Evolutionary conservation across 805 yeast species (phyloP).

Genomic region (Cyberlindnera americana): DNA sequence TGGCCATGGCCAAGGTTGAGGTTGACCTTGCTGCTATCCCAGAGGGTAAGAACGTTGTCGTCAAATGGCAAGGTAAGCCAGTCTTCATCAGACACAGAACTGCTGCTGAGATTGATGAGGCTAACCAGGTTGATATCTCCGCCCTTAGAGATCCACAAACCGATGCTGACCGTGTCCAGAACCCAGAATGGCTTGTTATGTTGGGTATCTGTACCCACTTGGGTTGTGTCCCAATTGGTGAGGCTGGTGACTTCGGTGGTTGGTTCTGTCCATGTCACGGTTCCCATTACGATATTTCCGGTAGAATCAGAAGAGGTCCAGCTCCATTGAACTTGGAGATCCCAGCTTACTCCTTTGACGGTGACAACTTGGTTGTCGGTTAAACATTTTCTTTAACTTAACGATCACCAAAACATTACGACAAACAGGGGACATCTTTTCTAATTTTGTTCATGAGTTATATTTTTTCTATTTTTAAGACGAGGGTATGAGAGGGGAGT

Average conservation of each 20-base stretch:
- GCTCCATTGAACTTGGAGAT: slow-evolving; percentile 98
- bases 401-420: not conserved
- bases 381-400: slow-evolving; percentile 31
- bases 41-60: slow-evolving; percentile 95
- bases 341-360: slow-evolving; percentile 85
- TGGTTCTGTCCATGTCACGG: slow-evolving; percentile 99
- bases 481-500: slow-evolving; percentile 1
- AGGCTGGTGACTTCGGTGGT: slow-evolving; percentile 99
- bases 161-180: slow-evolving; percentile 90
- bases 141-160: slow-evolving; percentile 90
- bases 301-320: slow-evolving; percentile 99
- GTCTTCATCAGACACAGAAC: slow-evolving; percentile 99
- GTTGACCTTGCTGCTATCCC: slow-evolving; percentile 92
- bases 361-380: slow-evolving; percentile 86
- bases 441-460: slow-evolving; percentile 11
- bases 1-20: slow-evolving; percentile 99
- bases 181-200: slow-evolving; percentile 99
- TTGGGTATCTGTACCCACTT: slow-evolving; percentile 99
- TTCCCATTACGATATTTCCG: slow-evolving; percentile 99
- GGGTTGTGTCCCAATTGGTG: slow-evolving; percentile 99
- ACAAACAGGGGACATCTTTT: slow-evolving; percentile 2
- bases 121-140: slow-evolving; percentile 74
- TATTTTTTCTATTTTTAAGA: slow-evolving; percentile 1
- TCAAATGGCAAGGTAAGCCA: slow-evolving; percentile 99
- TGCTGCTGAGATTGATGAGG: slow-evolving; percentile 87